Evolutionary conservation across 2,329 filamentous ascomycete species (phyloP).

Genomic region (Aspergillus pseudotamarii): DNA sequence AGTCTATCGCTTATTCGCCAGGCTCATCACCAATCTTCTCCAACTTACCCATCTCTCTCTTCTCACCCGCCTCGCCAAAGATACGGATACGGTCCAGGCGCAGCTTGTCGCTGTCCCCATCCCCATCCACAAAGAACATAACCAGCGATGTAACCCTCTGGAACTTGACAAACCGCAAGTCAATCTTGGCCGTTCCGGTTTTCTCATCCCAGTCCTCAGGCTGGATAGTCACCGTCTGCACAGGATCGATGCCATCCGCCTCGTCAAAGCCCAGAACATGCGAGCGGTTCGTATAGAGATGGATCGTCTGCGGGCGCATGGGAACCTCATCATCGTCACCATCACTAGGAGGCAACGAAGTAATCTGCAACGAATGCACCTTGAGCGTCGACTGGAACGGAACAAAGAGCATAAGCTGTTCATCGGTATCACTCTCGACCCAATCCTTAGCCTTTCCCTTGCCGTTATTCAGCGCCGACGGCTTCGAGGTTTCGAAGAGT

Average conservation of each 20-base stretch:
- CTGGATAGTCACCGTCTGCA: slow-evolving; percentile 75
- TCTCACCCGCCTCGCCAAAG: slow-evolving; percentile 87
- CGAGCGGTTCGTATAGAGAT: slow-evolving; percentile 83
- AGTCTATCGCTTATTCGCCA: slow-evolving; percentile 53
- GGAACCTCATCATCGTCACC: slow-evolving; percentile 73
- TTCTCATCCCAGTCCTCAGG: slow-evolving; percentile 76
- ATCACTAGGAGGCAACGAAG: slow-evolving; percentile 67
- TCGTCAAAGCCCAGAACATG: slow-evolving; percentile 95
- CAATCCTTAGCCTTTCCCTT: slow-evolving; percentile 67
- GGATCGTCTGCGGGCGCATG: slow-evolving; percentile 79
- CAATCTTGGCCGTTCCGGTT: slow-evolving; percentile 71
- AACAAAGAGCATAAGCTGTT: slow-evolving; percentile 90
- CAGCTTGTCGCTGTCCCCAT: slow-evolving; percentile 80
- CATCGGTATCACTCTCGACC: slow-evolving; percentile 95
- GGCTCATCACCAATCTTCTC: slow-evolving; percentile 87
- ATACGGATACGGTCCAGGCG: slow-evolving; percentile 66
- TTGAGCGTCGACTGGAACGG: slow-evolving; percentile 88
- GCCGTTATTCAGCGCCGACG: slow-evolving; percentile 57
- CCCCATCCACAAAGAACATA: slow-evolving; percentile 85
- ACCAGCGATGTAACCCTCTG: slow-evolving; percentile 88
- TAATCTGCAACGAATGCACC: slow-evolving; percentile 84
- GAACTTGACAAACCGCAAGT: slow-evolving; percentile 92
- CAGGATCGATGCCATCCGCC: slow-evolving; percentile 80
- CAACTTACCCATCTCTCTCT: slow-evolving; percentile 88
- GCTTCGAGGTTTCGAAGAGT: slow-evolving; percentile 72